Percentiles rank a stretch among this genome's conserved stretches.
These are phyloP conservation scores for Erodium texanum DNA, from an alignment of 441 rosid species.

Conservation along the genomic window DNA sequence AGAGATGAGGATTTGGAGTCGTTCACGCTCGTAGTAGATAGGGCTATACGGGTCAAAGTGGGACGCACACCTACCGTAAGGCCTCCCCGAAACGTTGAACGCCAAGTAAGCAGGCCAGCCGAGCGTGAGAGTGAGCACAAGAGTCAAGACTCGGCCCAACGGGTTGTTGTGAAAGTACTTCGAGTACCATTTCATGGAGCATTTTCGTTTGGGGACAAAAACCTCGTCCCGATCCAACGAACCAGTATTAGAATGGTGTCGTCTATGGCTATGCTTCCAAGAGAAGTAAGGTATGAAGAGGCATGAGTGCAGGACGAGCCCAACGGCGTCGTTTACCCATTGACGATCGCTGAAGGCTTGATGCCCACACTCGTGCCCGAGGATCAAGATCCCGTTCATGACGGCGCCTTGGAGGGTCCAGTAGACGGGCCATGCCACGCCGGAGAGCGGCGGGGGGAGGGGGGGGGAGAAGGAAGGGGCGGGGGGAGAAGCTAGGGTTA, in stretches of 20 bases:
- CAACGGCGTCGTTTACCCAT: slow-evolving; percentile 77
- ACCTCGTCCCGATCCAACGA: slow-evolving; percentile 86
- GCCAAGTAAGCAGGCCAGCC: slow-evolving; percentile 89
- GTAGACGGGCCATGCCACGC: slow-evolving; percentile 56
- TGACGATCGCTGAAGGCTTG: slow-evolving; percentile 94
- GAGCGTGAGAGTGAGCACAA: slow-evolving; percentile 51
- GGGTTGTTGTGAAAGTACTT: slow-evolving; percentile 94
- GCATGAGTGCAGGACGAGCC: slow-evolving; percentile 65
- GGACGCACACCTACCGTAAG: slow-evolving; percentile 62
- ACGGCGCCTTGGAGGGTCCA: slow-evolving; percentile 76
- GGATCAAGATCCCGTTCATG: slow-evolving; percentile 87
- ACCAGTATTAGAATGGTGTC: slow-evolving; percentile 91
- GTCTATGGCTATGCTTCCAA: slow-evolving; percentile 93
- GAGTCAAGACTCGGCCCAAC: slow-evolving; percentile 43
- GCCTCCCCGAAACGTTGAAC: slow-evolving; percentile 82
- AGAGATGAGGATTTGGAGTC: slow-evolving; percentile 64
- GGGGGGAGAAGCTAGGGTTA: neutral
- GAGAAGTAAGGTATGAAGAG: slow-evolving; percentile 94
- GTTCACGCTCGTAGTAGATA: slow-evolving; percentile 63
- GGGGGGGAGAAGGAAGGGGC: slow-evolving; percentile 25
- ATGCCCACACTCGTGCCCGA: slow-evolving; percentile 96
- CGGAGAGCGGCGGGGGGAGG: slow-evolving; percentile 34
- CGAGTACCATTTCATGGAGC: slow-evolving; percentile 40
- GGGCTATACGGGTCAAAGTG: slow-evolving; percentile 78
- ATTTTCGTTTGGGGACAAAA: slow-evolving; percentile 72